Base-by-base conservation (phyloP, 2,329 filamentous ascomycete genomes). In the Microcyclospora tardicrescens region DNA sequence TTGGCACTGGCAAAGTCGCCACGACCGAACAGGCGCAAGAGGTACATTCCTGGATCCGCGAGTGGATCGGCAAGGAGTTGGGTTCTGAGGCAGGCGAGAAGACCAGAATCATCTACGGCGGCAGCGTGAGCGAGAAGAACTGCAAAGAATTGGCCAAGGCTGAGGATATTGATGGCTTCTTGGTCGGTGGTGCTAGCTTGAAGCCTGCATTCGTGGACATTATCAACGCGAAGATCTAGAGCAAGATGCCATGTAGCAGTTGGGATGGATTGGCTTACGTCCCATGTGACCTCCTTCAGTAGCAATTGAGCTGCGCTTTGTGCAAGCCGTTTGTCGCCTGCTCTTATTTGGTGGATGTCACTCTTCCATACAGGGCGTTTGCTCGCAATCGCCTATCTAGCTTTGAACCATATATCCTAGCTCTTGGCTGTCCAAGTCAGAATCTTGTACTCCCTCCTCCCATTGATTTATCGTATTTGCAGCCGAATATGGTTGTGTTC, bases 101-200 rank as follows among this genome's bases (percentile, higher is more conserved):
- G 68, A 94, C 87, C 45, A 78, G 91, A 56, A 84, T 98, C 62
- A 80, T 98, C 61, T 98, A 98, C 67, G 91, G 91, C 51, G 91
- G 91, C 60, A 91, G 82, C 56, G 91, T 98, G 57, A 93, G 74
- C 61, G 91, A 94, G 75, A 95, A 95, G 82, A 98, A 98, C 78
- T 93, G 84, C 74, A 76, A 72, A 59, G 89, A 96, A 49, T 75
- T 98, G 56, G 78, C 82, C 62, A 89, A 86, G 73, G 78, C 96
- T 76, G 63, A 76, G 48, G 91, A 98, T 65, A 94, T 98, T 63
- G 91, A 98, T 65, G 91, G 91, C 43, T 96, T 96, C 79, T 75
- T 96, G 52, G 89, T 96, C 51, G 89, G 89, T 50, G 89, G 89
- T 65, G 89, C 89, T 60, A 91, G 83, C 63, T 77, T 96, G 69